A percentile compares a stretch with the other conserved stretches of the same genome.
These are phyloP conservation scores for Suhomyces xylopsoci DNA, from an alignment of 805 yeast genomes.

Conservation along the genomic window DNA sequence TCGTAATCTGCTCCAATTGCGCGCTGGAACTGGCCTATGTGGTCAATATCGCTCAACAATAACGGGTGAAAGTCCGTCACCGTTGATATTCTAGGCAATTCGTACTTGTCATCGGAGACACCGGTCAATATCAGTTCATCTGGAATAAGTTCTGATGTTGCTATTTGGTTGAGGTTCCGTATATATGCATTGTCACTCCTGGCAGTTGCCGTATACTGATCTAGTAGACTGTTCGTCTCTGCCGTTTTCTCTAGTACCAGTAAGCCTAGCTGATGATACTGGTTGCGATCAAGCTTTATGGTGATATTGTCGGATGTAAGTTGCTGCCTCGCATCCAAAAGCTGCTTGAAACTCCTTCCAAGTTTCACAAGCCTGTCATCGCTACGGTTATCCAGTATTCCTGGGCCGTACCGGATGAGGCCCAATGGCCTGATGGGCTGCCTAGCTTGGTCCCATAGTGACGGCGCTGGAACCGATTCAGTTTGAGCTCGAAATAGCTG, in stretches of 20 bases:
- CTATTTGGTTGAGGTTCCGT: background rate
- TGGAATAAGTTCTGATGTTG: background rate
- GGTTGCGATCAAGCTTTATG: background rate
- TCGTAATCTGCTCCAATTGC: background rate
- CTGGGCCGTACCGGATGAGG: background rate
- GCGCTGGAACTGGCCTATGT: background rate
- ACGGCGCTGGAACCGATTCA: background rate
- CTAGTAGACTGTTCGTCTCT: background rate
- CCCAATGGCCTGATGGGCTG: background rate
- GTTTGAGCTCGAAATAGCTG: background rate
- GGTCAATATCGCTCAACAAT: conserved; percentile 1
- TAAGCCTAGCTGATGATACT: background rate
- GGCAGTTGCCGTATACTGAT: background rate
- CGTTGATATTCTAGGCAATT: conserved; percentile 5
- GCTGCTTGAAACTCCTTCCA: conserved; percentile 2
- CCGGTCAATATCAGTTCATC: background rate
- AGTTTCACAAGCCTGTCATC: background rate
- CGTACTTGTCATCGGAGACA: background rate
- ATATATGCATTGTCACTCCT: background rate
- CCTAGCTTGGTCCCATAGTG: background rate
- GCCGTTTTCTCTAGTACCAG: background rate
- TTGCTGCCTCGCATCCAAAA: background rate
- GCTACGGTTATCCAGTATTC: background rate
- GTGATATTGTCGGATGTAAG: background rate
- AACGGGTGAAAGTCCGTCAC: conserved; percentile 7